phyloP scores from a whole-genome alignment of 495 filamentous ascomycete species.

The Mycothermus thermophilus region DNA sequence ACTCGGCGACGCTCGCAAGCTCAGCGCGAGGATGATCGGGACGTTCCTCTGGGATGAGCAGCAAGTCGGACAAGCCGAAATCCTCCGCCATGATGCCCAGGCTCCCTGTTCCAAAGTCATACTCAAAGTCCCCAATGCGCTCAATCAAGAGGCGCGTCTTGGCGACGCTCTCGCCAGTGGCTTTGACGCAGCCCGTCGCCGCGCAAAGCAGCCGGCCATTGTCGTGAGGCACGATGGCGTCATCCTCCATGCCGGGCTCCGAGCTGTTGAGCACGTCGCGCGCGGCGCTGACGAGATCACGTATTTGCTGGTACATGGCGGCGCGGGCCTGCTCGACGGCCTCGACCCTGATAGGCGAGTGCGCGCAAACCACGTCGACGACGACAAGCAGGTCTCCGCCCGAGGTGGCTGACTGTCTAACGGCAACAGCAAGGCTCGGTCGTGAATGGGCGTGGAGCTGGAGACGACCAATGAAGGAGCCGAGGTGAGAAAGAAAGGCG shows the following conservation, averaged over 20 bases:
- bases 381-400: constrained; percentile 64
- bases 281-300: constrained; percentile 64
- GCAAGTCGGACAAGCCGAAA: constrained; percentile 30
- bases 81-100: constrained; percentile 30
- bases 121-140: constrained; percentile 85
- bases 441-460: constrained; percentile 82
- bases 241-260: constrained; percentile 47
- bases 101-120: constrained; percentile 39
- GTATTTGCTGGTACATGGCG: constrained; percentile 66
- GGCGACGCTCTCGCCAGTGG: constrained; percentile 78
- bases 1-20: constrained; percentile 25
- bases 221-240: constrained; percentile 68
- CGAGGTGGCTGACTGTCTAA: constrained; percentile 65
- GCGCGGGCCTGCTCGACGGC: constrained; percentile 55
- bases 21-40: constrained; percentile 11
- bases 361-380: constrained; percentile 71
- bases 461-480: constrained; percentile 79
- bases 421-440: constrained; percentile 54
- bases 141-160: constrained; percentile 79
- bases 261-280: constrained; percentile 57
- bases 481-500: constrained; percentile 72
- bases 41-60: constrained; percentile 14
- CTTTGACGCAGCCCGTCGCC: constrained; percentile 79
- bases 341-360: constrained; percentile 50
- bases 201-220: constrained; percentile 63